Evolutionary conservation across 2,329 filamentous ascomycete genomes (phyloP), one percentile per base, ranked within the genome.

Genomic region (Dothideomycetes sp.): DNA sequence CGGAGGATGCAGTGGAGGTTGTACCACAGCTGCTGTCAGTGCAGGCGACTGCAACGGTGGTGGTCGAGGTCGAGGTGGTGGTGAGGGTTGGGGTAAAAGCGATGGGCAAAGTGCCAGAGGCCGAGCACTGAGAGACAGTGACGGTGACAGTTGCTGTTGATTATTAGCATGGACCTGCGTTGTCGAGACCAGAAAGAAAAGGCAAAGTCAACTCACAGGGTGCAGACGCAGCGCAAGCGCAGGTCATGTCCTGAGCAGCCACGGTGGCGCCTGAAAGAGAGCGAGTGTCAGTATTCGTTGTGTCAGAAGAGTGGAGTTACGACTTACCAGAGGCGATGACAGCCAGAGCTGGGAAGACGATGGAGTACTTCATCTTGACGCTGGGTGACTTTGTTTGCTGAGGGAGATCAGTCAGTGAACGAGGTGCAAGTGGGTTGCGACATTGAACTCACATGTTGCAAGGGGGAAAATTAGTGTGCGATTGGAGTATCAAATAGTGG

Each of bases 341-440:
- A 31, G 40, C 40, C 35, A 42, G 36, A 31, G 36, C 27, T 22
- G 35, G 27, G 31, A 33, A 14, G 31, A 42, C 15, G 35, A 35
- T 38, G 27, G 34, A 36, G 34, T 37, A 42, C 40, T 42, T 34
- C 40, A 42, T 42, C 12, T 38, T 42, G 40, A 34, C 19, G 15
- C 11, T 36, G 29, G 19, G 8, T 31, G 17, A 8, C 11, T 12
- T 8, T 14, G 4, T 27, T 15, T 36, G 34, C 3, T 36, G 10
- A 16, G 16, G 15, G 5, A 35, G 14, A 4, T 4, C 11, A 19
- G n/a, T n/a, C n/a, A n/a, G n/a, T n/a, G n/a, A n/a, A n/a, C n/a
- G n/a, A n/a, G n/a, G n/a, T n/a, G n/a, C n/a, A n/a, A n/a, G n/a
- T n/a, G n/a, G n/a, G n/a, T n/a, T n/a, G n/a, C n/a, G n/a, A n/a